Percentiles rank a stretch among this genome's conserved stretches.
phyloP scores from a whole-genome alignment of 2,329 filamentous ascomycete genomes.

The Chalara sp. region DNA sequence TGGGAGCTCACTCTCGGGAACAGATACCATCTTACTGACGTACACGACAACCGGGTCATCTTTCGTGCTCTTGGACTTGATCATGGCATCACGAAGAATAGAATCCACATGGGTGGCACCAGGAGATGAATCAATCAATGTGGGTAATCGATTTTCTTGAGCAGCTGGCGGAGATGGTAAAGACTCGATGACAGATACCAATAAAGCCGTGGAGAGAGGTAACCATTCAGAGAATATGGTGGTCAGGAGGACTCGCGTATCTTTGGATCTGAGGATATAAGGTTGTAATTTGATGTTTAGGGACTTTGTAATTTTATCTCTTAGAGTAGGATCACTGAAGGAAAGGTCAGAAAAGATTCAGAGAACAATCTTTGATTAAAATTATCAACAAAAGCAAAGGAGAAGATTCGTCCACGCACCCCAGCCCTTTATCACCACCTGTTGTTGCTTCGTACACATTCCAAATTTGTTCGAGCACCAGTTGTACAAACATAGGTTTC shows the following conservation, averaged over 20 bases:
- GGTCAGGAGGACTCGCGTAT: constrained; percentile 76
- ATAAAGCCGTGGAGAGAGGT: constrained; percentile 81
- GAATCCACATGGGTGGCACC: constrained; percentile 65
- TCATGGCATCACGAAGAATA: constrained; percentile 71
- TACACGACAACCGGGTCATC: constrained; percentile 83
- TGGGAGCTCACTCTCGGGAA: constrained; percentile 86
- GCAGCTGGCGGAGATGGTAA: constrained; percentile 77
- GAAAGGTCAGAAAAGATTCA: constrained; percentile 22
- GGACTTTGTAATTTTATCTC: constrained; percentile 95
- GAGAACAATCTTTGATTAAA: constrained; percentile 10
- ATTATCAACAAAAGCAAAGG: constrained; percentile 23
- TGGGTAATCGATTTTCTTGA: constrained; percentile 73
- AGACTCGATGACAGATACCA: constrained; percentile 91
- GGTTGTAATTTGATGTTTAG: constrained; percentile 75
- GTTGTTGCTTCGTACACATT: constrained; percentile 88
- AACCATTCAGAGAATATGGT: constrained; percentile 87
- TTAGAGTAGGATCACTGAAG: constrained; percentile 61
- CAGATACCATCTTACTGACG: constrained; percentile 96
- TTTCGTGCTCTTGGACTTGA: constrained; percentile 64
- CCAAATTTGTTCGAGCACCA: constrained; percentile 95
- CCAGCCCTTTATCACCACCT: constrained; percentile 74
- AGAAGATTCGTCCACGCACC: constrained; percentile 47
- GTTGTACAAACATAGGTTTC: constrained; percentile 96
- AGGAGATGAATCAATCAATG: constrained; percentile 72
- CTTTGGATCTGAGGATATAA: constrained; percentile 78